Evolutionary conservation across 768 basidiomycete species (phyloP), one percentile per base, ranked within the genome.

Genomic region (Kwoniella bestiolae): DNA sequence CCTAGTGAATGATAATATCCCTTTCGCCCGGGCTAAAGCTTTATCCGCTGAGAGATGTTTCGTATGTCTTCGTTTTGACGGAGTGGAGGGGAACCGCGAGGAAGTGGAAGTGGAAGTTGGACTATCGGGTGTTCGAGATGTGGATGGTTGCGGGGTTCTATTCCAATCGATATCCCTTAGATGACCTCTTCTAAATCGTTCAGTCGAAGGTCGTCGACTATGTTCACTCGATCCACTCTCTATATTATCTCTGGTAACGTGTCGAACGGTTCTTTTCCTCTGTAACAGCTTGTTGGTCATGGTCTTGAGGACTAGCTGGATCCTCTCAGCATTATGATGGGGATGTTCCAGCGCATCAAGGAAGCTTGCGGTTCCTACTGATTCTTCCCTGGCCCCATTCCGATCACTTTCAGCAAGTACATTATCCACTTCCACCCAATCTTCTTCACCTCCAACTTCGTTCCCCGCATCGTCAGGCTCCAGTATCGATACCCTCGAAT

Each of bases 251-350:
- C 28, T 28, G 32, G 52, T 35, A 18, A 79, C 46, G 23, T 75
- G 66, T 5, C 72, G 65, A 18, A 79, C 47, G 0, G 75, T 79
- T 12, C 74, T 53, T 62, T 73, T 79, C 26, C 74, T 73, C 55
- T 77, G 69, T 21, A 76, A 64, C 5, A 81, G 60, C 68, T 72
- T 76, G 61, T 75, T 72, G 1, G 80, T 82, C 71, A 80, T 80
- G 2, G 76, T 79, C 31, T 71, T 72, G 5, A 82, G 71, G 8
- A 81, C 74, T 23, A 79, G 66, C 51, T 78, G 75, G 16, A 82
- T 63, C 8, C 72, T 61, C 38, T 72, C 68, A 9, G 64, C 38
- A 44, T 74, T 76, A 44, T 71, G 72, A 3, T 69, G 64, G 0
- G 80, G 74, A 28, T 73, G 65, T 53, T 77, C 72, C 2, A 78